A percentile compares a stretch with the other conserved stretches of the same genome.
These are phyloP conservation scores for Nadsonia commutata DNA, from an alignment of 1,139 yeast genomes.

Conservation along the genomic window DNA sequence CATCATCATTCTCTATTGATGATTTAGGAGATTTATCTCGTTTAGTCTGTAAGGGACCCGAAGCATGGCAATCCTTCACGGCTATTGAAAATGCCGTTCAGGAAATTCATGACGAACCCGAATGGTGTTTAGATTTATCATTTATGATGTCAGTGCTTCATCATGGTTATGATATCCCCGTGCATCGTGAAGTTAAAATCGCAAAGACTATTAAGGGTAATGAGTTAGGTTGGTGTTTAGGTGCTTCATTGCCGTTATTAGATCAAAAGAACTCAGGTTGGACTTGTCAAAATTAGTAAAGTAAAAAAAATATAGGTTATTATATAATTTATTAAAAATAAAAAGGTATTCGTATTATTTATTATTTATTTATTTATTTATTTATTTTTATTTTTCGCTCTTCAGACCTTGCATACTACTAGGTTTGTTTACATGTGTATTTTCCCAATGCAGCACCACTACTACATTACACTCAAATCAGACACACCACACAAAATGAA, in stretches of 20 bases:
- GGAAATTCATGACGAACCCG: slow-evolving; percentile 61
- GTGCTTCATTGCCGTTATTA: slow-evolving; percentile 85
- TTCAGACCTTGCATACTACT: too few relatives aligned
- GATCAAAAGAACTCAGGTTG: slow-evolving; percentile 48
- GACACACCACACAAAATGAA: too few relatives aligned
- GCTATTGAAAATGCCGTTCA: slow-evolving; percentile 51
- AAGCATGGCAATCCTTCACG: slow-evolving; percentile 47
- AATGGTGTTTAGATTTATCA: slow-evolving; percentile 85
- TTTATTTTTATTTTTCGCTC: too few relatives aligned
- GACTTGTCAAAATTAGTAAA: slow-evolving; percentile 34
- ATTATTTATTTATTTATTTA: too few relatives aligned
- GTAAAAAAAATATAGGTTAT: too few relatives aligned
- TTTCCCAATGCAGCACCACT: too few relatives aligned
- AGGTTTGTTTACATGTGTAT: too few relatives aligned
- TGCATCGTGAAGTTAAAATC: slow-evolving; percentile 75
- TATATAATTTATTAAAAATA: too few relatives aligned
- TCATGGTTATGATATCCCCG: slow-evolving; percentile 91
- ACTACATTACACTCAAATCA: too few relatives aligned
- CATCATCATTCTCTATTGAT: slow-evolving; percentile 67
- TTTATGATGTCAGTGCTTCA: slow-evolving; percentile 83
- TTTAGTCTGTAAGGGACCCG: slow-evolving; percentile 72
- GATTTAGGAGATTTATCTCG: slow-evolving; percentile 74
- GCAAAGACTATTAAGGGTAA: slow-evolving; percentile 79
- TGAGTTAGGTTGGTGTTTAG: slow-evolving; percentile 97
- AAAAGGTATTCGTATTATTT: too few relatives aligned